A percentile compares a stretch with the other conserved stretches of the same genome.
phyloP scores from a whole-genome alignment of 768 basidiomycete genomes.

The Chalciporus sphaerocephalus region DNA sequence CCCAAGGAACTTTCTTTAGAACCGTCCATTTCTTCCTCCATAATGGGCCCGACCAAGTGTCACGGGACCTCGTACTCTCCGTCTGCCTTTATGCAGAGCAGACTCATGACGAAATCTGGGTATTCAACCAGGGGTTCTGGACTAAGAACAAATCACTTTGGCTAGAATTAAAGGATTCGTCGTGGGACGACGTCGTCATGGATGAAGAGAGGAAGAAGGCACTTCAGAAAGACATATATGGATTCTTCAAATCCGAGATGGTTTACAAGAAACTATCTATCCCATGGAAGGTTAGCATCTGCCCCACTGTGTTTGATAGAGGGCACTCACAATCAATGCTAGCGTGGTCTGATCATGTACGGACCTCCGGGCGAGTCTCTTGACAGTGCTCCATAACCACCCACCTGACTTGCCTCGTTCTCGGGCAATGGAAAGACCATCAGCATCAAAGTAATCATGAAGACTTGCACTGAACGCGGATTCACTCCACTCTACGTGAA shows the following conservation, averaged over 20 bases:
- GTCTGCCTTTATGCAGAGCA: slow-evolving; percentile 49
- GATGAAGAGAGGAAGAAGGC: slow-evolving; percentile 62
- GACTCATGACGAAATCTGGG: slow-evolving; percentile 69
- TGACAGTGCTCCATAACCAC: not conserved
- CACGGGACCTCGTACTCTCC: slow-evolving; percentile 48
- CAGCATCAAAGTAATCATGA: slow-evolving; percentile 79
- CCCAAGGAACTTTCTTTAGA: slow-evolving; percentile 15
- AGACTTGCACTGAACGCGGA: slow-evolving; percentile 55
- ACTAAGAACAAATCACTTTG: slow-evolving; percentile 57
- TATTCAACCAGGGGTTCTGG: slow-evolving; percentile 73
- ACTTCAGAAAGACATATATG: slow-evolving; percentile 69
- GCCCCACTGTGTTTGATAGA: not conserved
- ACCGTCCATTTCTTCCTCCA: slow-evolving; percentile 53
- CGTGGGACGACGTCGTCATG: slow-evolving; percentile 74
- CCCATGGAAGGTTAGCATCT: slow-evolving; percentile 67
- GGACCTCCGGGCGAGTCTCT: slow-evolving; percentile 63
- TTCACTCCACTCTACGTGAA: slow-evolving; percentile 77
- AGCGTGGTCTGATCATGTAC: slow-evolving; percentile 80
- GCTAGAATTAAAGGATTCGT: slow-evolving; percentile 55
- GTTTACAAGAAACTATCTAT: slow-evolving; percentile 72
- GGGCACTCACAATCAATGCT: slow-evolving; percentile 1
- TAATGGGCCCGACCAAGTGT: slow-evolving; percentile 51
- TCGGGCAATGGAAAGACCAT: slow-evolving; percentile 82
- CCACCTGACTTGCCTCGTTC: not conserved
- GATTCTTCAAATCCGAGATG: slow-evolving; percentile 73